Evolutionary conservation across 208 protist genomes (phyloP).

Genomic region (Wallacemonas sp.): DNA sequence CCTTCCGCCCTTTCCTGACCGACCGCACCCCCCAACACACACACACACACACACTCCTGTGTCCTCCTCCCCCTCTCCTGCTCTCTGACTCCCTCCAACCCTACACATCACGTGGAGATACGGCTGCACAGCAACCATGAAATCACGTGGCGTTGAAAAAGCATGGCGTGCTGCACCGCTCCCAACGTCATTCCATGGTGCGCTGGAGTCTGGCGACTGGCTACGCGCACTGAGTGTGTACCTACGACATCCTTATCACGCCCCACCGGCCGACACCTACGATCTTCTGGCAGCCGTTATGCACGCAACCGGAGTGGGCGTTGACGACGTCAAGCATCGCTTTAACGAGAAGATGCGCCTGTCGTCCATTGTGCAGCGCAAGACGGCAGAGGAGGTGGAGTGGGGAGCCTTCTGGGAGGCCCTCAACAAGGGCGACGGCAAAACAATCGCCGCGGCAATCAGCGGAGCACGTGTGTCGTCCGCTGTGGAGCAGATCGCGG

Average conservation of each 20-base stretch:
- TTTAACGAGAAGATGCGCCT: conserved; percentile 88
- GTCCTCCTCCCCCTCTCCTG: not conserved
- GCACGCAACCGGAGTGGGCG: conserved; percentile 77
- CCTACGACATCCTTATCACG: conserved; percentile 86
- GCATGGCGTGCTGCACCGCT: conserved; percentile 85
- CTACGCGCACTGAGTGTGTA: conserved; percentile 73
- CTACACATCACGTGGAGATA: not conserved
- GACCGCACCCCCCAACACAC: no score
- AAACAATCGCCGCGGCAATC: conserved; percentile 72
- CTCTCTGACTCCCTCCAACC: not conserved
- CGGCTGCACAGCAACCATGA: conserved; percentile 13
- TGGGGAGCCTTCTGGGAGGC: conserved; percentile 87
- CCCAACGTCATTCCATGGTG: conserved; percentile 67
- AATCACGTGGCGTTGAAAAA: conserved; percentile 22
- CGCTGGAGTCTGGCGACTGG: conserved; percentile 83
- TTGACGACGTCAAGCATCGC: conserved; percentile 82
- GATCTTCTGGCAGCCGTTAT: conserved; percentile 83
- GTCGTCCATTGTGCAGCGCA: conserved; percentile 63
- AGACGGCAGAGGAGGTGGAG: conserved; percentile 79
- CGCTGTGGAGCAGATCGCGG: conserved; percentile 56
- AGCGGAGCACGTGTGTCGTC: conserved; percentile 43
- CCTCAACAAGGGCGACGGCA: conserved; percentile 79
- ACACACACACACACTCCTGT: no score
- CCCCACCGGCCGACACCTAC: conserved; percentile 82
- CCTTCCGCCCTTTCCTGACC: no score